These are phyloP conservation scores for Chimonanthus praecox DNA, from an alignment of 164 flowering plant species.

Conservation along the genomic window DNA sequence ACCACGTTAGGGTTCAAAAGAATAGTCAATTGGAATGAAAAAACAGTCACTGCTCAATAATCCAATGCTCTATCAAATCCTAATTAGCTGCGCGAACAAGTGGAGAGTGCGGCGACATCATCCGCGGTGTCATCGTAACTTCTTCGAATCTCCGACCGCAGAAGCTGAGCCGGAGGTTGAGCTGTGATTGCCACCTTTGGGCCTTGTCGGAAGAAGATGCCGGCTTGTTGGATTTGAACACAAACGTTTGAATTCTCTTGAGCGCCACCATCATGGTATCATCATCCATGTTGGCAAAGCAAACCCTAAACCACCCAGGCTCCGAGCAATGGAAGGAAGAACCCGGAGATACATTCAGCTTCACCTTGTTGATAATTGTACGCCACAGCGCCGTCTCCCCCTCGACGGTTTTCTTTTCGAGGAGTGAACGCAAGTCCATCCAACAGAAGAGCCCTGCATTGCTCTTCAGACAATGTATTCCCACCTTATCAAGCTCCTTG, in stretches of 20 bases:
- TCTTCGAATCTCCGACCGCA: conserved; percentile 39
- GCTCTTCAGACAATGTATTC: conserved; percentile 50
- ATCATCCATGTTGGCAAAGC: conserved; percentile 36
- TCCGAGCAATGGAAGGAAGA: conserved; percentile 70
- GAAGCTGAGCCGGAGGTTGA: conserved; percentile 42
- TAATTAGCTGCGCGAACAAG: background rate
- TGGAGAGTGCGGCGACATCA: conserved; percentile 4
- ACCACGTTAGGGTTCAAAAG: too few species aligned
- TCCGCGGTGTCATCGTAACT: conserved; percentile 5
- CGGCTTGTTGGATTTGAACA: conserved; percentile 19
- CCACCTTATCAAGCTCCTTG: conserved; percentile 10
- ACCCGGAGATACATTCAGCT: conserved; percentile 89
- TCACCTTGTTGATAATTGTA: conserved; percentile 56
- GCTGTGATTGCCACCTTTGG: conserved; percentile 25
- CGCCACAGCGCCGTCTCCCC: conserved; percentile 64
- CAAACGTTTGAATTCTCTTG: conserved; percentile 42
- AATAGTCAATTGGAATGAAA: too few species aligned
- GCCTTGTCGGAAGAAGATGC: conserved; percentile 15
- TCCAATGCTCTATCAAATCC: background rate
- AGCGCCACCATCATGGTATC: conserved; percentile 48
- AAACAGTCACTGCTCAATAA: background rate
- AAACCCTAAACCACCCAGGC: conserved; percentile 69
- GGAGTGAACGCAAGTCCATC: conserved; percentile 64
- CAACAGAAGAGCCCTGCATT: conserved; percentile 71
- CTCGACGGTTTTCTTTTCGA: conserved; percentile 45